A percentile compares a stretch with the other conserved stretches of the same genome.
These are phyloP conservation scores for Coemansia sp. DNA, from an alignment of 192 early-diverging fungal species.

Conservation along the genomic window DNA sequence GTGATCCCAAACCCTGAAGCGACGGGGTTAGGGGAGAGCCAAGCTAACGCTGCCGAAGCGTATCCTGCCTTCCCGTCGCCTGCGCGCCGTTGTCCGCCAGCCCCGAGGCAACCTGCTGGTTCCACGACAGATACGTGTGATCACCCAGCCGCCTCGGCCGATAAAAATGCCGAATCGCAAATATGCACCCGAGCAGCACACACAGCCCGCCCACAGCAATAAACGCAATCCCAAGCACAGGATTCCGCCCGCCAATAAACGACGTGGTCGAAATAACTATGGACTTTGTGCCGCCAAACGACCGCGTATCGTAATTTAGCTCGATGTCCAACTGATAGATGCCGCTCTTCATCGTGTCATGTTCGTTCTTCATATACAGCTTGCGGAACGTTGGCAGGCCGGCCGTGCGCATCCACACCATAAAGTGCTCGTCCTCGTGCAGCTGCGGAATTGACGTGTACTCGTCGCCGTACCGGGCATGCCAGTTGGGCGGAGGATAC, in stretches of 20 bases:
- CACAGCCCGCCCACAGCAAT: slow-evolving; percentile 91
- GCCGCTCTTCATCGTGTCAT: slow-evolving; percentile 62
- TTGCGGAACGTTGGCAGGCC: slow-evolving; percentile 96
- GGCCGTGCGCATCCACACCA: slow-evolving; percentile 98
- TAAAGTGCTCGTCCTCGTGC: slow-evolving; percentile 73
- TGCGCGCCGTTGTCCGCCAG: slow-evolving; percentile 29
- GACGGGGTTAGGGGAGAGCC: neutral
- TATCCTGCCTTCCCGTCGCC: slow-evolving; percentile 1
- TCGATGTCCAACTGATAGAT: slow-evolving; percentile 72
- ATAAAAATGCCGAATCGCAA: slow-evolving; percentile 87
- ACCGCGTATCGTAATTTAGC: slow-evolving; percentile 79
- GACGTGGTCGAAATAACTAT: slow-evolving; percentile 92
- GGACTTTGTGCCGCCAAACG: slow-evolving; percentile 93
- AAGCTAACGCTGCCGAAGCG: neutral
- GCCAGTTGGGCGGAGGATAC: slow-evolving; percentile 89
- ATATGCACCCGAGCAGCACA: slow-evolving; percentile 82
- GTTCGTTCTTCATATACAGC: slow-evolving; percentile 79
- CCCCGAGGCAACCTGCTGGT: slow-evolving; percentile 62
- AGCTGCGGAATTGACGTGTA: slow-evolving; percentile 66
- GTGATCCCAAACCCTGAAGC: neutral
- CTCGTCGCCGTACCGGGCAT: slow-evolving; percentile 57
- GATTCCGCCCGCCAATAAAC: slow-evolving; percentile 94
- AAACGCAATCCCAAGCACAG: slow-evolving; percentile 94
- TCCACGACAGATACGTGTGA: slow-evolving; percentile 96
- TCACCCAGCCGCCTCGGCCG: slow-evolving; percentile 96